Evolutionary conservation across 371 early-diverging fungal genomes (phyloP), one percentile per base, ranked within the genome.

Genomic region (Mucor irregularis): DNA sequence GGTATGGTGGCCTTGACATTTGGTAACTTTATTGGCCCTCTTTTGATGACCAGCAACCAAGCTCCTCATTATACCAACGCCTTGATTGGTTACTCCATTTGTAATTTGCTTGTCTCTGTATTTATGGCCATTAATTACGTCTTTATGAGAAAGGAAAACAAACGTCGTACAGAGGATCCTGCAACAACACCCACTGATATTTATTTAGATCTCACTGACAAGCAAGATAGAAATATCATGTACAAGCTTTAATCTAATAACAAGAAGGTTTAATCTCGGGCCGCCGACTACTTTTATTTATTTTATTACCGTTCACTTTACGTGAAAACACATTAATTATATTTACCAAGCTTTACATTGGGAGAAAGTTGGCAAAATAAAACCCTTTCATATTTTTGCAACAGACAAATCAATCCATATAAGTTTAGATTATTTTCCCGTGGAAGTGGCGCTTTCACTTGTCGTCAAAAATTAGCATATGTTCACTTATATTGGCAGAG

Each of bases 171-270:
- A 2, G 53, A 44, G 2, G 48, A 65, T 10, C 61, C 65, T 14
- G 43, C 52, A 2, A 43, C 25, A 4, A 33, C 45, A 13, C 14
- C 30, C 3, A 52, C 49, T 9, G 64, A 69, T 39, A 56, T 58
- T 11, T 49, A 67, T n/a, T 46, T 69, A 7, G 72, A 72, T 49
- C 47, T 67, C 3, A 74, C 78, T 0, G 78, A 77, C 51, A 28
- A 28, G 19, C 52, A 69, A 58, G 70, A 77, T 38, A 50, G 44
- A 50, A 74, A 63, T 21, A 66, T 68, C 39, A 54, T 74, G 17
- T 77, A 77, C 46, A 64, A 64, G 14, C 62, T 76, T 7, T 76
- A 64, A 56, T 29, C 21, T 6, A 0, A 10, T n/a, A 24, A 3
- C 24, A 26, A 13, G 13, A n/a, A n/a, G n/a, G n/a, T n/a, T n/a